phyloP scores from a whole-genome alignment of 208 protist species.

The Wallacemonas sp. region DNA sequence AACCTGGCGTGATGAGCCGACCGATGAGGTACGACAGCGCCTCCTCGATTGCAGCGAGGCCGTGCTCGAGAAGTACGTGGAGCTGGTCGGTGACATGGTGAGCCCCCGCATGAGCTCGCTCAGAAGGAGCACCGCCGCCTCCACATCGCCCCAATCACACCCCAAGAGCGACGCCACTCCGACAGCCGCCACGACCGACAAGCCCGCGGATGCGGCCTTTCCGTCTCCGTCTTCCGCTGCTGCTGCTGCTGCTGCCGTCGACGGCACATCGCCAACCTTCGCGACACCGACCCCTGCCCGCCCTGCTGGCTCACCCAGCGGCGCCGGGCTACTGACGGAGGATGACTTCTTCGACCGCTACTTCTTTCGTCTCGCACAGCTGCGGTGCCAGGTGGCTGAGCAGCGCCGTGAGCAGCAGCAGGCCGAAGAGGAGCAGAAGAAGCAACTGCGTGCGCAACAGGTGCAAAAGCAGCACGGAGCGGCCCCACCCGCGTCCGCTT shows the following conservation, averaged over 20 bases:
- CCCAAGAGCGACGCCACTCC: not conserved
- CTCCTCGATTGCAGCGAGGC: conserved; percentile 66
- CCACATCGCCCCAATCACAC: not conserved
- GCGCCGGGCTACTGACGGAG: conserved; percentile 30
- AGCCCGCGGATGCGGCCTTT: not conserved
- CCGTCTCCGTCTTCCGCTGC: not conserved
- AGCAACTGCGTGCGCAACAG: not conserved
- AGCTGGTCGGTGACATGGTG: conserved; percentile 53
- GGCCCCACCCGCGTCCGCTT: not conserved
- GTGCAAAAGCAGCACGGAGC: not conserved
- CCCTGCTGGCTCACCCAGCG: not conserved
- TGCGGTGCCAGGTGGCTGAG: conserved; percentile 40
- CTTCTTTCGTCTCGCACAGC: conserved; percentile 81
- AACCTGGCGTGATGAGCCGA: conserved; percentile 29
- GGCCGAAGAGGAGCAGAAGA: not conserved
- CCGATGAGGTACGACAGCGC: conserved; percentile 46
- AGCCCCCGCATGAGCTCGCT: conserved; percentile 21
- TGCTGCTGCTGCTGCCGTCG: not conserved
- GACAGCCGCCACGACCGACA: not conserved
- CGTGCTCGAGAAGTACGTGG: conserved; percentile 54
- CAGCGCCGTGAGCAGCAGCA: conserved; percentile 19
- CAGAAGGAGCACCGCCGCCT: conserved; percentile 13
- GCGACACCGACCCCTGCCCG: not conserved
- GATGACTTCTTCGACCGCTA: conserved; percentile 86
- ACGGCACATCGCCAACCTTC: not conserved